Base-by-base conservation (phyloP, 2,329 filamentous ascomycete species). In the Falciphora oryzae region DNA sequence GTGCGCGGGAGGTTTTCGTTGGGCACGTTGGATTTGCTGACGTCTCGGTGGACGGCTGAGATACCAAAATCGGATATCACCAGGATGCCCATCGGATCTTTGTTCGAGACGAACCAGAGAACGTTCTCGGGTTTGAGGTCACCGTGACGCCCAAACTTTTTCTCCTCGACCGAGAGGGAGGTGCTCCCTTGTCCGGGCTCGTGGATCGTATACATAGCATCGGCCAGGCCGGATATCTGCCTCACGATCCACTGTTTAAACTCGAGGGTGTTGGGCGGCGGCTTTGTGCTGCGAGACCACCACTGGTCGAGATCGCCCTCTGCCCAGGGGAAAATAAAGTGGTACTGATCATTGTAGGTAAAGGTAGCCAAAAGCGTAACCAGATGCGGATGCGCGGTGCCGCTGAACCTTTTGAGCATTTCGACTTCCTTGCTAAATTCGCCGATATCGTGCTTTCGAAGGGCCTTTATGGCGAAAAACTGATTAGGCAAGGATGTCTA, bases 81-180 rank as follows among this genome's bases (percentile, higher is more conserved):
- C 6, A 64, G 53, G 0, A 57, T 66, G 16, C 53, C 66, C 1
- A 28, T 14, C 8, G 5, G 13, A 7, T 29, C 32, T 4, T n/a
- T 11, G 22, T 16, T 3, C 6, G 14, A 18, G 29, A 16, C 44
- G 27, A 67, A 71, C 66, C 66, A 70, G 6, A 71, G 64, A 0
- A 71, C 66, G 27, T 71, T 71, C 25, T 70, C 66, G 0, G 69
- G 68, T 35, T 71, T 71, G 50, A 71, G 68, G n/a, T 71, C 69
- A 4, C 69, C 68, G 31, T 63, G 61, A 7, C 50, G 61, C 50
- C 61, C 61, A 7, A 56, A 63, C 61, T n/a, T 62, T 6, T 35
- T n/a, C 8, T 22, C 61, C 25, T 28, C n/a, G 13, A 6, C 44
- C 22, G 27, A 2, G 4, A 59, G 25, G 35, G 16, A 18, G 5